Evolutionary conservation across 2,329 filamentous ascomycete genomes (phyloP), one percentile per base, ranked within the genome.

Genomic region (Fusarium sp.): DNA sequence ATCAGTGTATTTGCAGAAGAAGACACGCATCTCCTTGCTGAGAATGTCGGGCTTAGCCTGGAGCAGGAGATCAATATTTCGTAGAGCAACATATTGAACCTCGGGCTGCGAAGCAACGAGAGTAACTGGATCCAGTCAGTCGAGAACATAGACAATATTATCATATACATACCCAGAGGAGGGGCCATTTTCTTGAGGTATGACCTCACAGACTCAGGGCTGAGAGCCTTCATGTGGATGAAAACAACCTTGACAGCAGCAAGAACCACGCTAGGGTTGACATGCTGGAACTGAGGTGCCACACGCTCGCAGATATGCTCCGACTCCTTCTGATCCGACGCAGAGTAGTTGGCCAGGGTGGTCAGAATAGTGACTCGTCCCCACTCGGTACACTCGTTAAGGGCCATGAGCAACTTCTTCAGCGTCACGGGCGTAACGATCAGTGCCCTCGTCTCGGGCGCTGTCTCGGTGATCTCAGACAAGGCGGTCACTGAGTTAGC

Each of bases 1-100:
- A 74, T 99, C 96, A 78, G 98, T 98, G 84, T 99, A 99, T 83
- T 99, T 99, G 91, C 96, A 99, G 84, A 99, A 99, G 84, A 99
- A 99, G 11, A 99, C 96, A 43, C 96, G 90, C 76, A 99, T 89
- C 80, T 99, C 96, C 80, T 98, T 98, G 85, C 93, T 97, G 12
- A 99, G 86, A 57, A 99, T 98, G 72, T 97, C 94, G 13, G 96
- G 94, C 80, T 98, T 95, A 73, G 97, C 96, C 80, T 99, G 96
- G 26, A 99, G 86, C 8, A 99, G 86, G 33, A 99, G 88, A 74
- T 99, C 96, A 76, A 99, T 99, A 79, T 99, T 99, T 69, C 95
- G 87, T 49, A 99, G 83, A 16, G 96, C 96, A 57, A 99, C 96
- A 78, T 99, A 99, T 81, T 99, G 96, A 38, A 99, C 96, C 84